These are phyloP conservation scores for Strobilomyces echinocephalus DNA, from an alignment of 768 basidiomycete species.

Conservation along the genomic window DNA sequence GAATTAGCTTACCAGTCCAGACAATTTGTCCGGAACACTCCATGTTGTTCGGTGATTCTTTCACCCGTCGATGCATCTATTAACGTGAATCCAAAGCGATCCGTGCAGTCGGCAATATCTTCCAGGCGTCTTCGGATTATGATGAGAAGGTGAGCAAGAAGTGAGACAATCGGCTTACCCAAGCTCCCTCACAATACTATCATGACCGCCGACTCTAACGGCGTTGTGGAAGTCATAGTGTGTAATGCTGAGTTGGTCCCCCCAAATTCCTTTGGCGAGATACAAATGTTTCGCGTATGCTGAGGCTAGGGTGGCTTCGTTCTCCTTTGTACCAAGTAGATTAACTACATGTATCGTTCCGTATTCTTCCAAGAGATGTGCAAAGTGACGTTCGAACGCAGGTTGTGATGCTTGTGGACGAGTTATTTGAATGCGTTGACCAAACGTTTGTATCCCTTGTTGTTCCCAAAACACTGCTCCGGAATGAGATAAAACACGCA, in stretches of 20 bases:
- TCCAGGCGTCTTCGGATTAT: slow-evolving; percentile 50
- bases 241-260: slow-evolving; percentile 71
- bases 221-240: slow-evolving; percentile 93
- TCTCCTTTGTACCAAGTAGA: slow-evolving; percentile 87
- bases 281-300: slow-evolving; percentile 82
- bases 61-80: slow-evolving; percentile 62
- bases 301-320: slow-evolving; percentile 77
- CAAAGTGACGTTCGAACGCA: slow-evolving; percentile 93
- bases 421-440: slow-evolving; percentile 91
- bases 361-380: slow-evolving; percentile 83
- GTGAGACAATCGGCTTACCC: slow-evolving; percentile 35
- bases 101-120: slow-evolving; percentile 56
- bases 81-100: slow-evolving; percentile 84
- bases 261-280: slow-evolving; percentile 55
- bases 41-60: slow-evolving; percentile 82
- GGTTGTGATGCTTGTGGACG: slow-evolving; percentile 95
- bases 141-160: neutral
- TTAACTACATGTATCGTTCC: slow-evolving; percentile 84
- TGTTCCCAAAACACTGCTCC: slow-evolving; percentile 95
- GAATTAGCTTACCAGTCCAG: slow-evolving; percentile 73
- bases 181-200: slow-evolving; percentile 74
- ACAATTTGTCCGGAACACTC: slow-evolving; percentile 92
- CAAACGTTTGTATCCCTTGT: slow-evolving; percentile 91
- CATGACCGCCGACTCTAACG: slow-evolving; percentile 79
- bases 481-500: slow-evolving; percentile 7